Conservation (phyloP, 768 basidiomycete species). For the Lactarius sp. region DNA sequence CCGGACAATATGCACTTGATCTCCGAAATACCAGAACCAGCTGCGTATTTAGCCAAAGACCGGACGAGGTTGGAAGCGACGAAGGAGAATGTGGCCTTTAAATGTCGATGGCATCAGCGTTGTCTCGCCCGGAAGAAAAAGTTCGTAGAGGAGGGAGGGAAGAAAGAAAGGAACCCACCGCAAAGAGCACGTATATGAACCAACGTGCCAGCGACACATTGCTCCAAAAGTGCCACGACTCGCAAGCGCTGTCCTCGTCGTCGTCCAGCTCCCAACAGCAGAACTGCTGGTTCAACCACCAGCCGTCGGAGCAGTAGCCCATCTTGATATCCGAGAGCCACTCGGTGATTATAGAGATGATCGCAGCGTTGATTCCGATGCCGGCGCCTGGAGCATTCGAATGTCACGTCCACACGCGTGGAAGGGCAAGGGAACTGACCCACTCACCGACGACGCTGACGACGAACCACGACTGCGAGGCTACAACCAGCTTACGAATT, state of each 20-base stretch:
- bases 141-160: neutral
- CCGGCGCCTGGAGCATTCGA: constrained; percentile 56
- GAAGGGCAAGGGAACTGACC: neutral
- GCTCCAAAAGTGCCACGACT: constrained; percentile 93
- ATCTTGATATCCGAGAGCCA: constrained; percentile 98
- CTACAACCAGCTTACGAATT: constrained; percentile 52
- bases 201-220: constrained; percentile 64
- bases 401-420: no score
- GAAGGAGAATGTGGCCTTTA: constrained; percentile 75
- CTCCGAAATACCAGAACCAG: constrained; percentile 97
- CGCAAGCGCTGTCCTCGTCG: constrained; percentile 73
- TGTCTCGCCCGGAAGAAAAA: neutral
- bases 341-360: constrained; percentile 92
- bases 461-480: constrained; percentile 90
- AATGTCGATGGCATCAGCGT: neutral
- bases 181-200: constrained; percentile 83
- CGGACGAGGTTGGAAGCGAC: constrained; percentile 85
- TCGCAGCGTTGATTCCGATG: constrained; percentile 91
- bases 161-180: constrained; percentile 49
- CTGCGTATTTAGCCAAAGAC: constrained; percentile 88
- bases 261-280: constrained; percentile 96
- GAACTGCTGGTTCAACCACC: constrained; percentile 98
- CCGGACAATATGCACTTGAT: constrained; percentile 98
- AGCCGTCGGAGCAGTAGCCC: constrained; percentile 93
- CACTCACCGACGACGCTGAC: constrained; percentile 82